Evolutionary conservation across 1,139 yeast genomes (phyloP).

Genomic region (Yamadazyma sp.): DNA sequence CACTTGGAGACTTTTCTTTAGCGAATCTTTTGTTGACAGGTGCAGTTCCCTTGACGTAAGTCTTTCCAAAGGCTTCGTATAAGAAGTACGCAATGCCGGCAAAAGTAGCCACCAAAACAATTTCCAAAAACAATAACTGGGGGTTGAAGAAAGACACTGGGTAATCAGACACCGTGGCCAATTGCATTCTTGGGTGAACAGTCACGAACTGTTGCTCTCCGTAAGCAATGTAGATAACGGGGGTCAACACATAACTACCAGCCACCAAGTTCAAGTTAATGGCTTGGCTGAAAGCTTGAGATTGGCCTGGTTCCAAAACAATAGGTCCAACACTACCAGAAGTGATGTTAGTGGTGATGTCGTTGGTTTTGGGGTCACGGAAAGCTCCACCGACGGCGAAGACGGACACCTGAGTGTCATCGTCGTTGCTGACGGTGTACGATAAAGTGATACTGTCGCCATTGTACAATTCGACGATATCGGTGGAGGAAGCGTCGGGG

Average conservation of each 20-base stretch:
- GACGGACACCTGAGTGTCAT: conserved; percentile 49
- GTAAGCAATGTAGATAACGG: conserved; percentile 56
- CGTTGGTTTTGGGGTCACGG: conserved; percentile 54
- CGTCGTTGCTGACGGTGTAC: conserved; percentile 59
- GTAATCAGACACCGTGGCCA: conserved; percentile 61
- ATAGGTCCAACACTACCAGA: conserved; percentile 67
- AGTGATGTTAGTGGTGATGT: conserved; percentile 60
- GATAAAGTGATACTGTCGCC: conserved; percentile 57
- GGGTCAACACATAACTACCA: conserved; percentile 58
- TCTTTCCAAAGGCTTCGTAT: conserved; percentile 47
- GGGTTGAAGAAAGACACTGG: conserved; percentile 73
- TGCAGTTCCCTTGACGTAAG: conserved; percentile 40
- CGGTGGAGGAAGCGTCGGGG: conserved; percentile 35
- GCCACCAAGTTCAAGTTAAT: conserved; percentile 59
- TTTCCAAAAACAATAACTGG: conserved; percentile 62
- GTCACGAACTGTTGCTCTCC: conserved; percentile 45
- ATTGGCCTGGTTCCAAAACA: conserved; percentile 48
- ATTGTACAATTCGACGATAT: conserved; percentile 44
- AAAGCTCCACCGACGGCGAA: conserved; percentile 78
- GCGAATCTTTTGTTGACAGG: conserved; percentile 25
- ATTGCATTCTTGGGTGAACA: conserved; percentile 58
- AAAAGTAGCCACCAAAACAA: conserved; percentile 51
- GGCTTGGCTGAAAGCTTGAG: conserved; percentile 50
- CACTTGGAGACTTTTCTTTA: conserved; percentile 20
- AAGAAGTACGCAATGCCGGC: conserved; percentile 51